Base-by-base conservation (phyloP, 2,329 filamentous ascomycete genomes). In the Cadophora sp. region DNA sequence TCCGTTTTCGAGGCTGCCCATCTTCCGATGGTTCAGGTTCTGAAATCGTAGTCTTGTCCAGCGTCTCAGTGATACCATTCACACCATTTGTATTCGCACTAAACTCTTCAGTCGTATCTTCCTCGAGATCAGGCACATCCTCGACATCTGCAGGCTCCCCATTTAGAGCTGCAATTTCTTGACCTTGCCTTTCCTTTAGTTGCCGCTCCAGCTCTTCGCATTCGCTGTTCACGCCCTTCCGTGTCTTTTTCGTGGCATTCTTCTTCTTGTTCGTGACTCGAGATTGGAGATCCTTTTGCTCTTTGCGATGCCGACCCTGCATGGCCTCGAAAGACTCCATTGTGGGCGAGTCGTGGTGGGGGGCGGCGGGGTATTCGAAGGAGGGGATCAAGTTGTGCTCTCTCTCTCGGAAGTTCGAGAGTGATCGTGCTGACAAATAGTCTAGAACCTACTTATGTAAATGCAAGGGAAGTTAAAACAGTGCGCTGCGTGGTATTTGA, bases 241-340 rank as follows among this genome's bases (percentile, higher is more conserved):
- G 87, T 73, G 85, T 94, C 87, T 89, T 93, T 81, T 98, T 99
- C 56, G 91, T 96, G 18, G 96, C 94, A 73, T 92, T 91, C 83
- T 97, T 98, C 84, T 97, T 99, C 85, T 97, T 98, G 81, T 91
- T 94, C 5, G 93, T 97, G 76, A 96, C 89, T 67, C 91, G 89
- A 60, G 88, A 86, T 78, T 97, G 92, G 30, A 99, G 85, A 68
- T 98, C 95, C 73, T 89, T 90, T 78, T 91, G 89, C 81, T 99
- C 95, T 79, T 93, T 96, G 74, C 93, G 89, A 78, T 99, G 96
- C 56, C 90, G 91, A 45, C 89, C 83, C 74, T 93, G 89, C 65
- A 96, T 81, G 69, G 92, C 89, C 68, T 97, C 94, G 80, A 96
- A 87, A 11, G 83, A 81, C 76, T 88, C 85, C 73, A 77, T 77